Evolutionary conservation across 441 rosid species (phyloP).

Genomic region (Gossypium gossypioides): DNA sequence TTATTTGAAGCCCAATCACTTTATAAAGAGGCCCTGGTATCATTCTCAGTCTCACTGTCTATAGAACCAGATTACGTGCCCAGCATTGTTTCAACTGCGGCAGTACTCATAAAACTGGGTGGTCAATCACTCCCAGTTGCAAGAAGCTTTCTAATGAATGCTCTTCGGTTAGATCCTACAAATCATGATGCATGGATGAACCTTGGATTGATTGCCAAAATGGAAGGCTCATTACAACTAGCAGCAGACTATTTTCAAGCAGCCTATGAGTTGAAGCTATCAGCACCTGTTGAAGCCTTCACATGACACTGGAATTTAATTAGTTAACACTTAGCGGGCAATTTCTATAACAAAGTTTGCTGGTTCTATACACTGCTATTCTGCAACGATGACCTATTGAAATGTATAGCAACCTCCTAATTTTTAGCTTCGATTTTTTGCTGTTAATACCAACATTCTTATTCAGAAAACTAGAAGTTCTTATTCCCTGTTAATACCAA

Average conservation of each 20-base stretch:
- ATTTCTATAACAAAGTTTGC: not conserved
- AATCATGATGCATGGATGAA: constrained; percentile 74
- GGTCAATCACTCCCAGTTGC: constrained; percentile 48
- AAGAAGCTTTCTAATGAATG: constrained; percentile 74
- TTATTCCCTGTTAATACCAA: not conserved
- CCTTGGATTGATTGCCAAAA: constrained; percentile 65
- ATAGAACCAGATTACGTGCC: constrained; percentile 74
- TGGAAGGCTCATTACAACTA: constrained; percentile 67
- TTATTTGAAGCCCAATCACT: constrained; percentile 54
- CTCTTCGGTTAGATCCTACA: constrained; percentile 61
- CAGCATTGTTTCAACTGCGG: constrained; percentile 68
- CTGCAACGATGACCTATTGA: not conserved
- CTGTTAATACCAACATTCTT: constrained; percentile 4
- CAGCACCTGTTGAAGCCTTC: constrained; percentile 67
- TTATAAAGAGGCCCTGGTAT: constrained; percentile 60
- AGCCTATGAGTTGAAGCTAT: constrained; percentile 66
- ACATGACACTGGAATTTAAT: constrained; percentile 11
- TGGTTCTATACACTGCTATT: not conserved
- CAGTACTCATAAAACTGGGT: constrained; percentile 53
- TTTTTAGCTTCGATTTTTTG: not conserved
- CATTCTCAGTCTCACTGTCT: constrained; percentile 59
- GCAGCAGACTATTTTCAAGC: constrained; percentile 94
- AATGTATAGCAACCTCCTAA: constrained; percentile 2
- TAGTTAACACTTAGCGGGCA: not conserved
- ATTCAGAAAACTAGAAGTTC: not conserved